Evolutionary conservation across 1,284 basidiomycete species (phyloP), one percentile per base, ranked within the genome.

Genomic region (Cutaneotrichosporon sp.): DNA sequence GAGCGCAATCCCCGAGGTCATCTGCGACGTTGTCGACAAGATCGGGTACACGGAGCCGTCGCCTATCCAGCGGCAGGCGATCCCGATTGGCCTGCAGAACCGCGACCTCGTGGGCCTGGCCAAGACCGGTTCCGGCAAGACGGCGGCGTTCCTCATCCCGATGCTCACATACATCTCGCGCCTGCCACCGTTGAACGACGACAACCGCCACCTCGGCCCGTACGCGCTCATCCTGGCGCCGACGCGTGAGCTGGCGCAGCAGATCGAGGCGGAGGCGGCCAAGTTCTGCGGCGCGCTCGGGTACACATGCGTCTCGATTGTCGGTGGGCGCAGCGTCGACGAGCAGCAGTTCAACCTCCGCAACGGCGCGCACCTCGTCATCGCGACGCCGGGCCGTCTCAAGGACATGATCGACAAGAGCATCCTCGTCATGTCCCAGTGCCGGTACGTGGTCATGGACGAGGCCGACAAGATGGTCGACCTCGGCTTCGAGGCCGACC

Each of bases 381-480:
- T 99, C 67, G 97, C 95, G 25, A 99, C 95, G 0, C 97, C 97
- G 2, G 95, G 95, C 81, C 91, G 95, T 80, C 84, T 99, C 50
- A 95, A 97, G 80, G 97, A 99, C 78, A 92, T 97, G 67, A 89
- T 99, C 64, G 95, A 99, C 80, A 87, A 94, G 52, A 92, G 92
- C 76, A 92, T 98, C 53, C 84, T 99, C 36, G 95, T 99, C 38
- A 85, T 99, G 54, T 89, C 89, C 5, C 95, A 99, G 80, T 98
- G 95, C 79, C 91, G 91, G 1, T 99, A 98, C 75, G 88, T 99
- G 56, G 95, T 99, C 66, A 95, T 99, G 93, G 97, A 99, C 79
- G 95, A 99, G 82, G 97, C 97, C 22, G 95, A 99, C 79, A 87
- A 95, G 59, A 98, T 99, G 95, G 93, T 99, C 60, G 89, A 97